A percentile compares a stretch with the other conserved stretches of the same genome.
phyloP scores from a whole-genome alignment of 2,329 filamentous ascomycete genomes.

The Penicillium sp. region DNA sequence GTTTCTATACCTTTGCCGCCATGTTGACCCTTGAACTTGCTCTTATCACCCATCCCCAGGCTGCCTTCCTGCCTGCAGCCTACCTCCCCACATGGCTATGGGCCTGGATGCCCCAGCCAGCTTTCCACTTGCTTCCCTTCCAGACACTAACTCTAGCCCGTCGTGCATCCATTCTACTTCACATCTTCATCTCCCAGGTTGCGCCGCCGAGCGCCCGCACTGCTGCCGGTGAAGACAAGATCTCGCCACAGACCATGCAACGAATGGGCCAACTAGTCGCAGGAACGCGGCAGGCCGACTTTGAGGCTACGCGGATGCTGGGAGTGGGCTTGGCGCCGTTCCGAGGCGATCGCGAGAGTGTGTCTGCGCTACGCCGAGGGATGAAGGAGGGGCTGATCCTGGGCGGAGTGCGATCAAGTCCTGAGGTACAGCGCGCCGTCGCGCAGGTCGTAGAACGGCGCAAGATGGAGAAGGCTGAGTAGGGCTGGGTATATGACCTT shows the following conservation, averaged over 20 bases:
- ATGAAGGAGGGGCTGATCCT: constrained; percentile 86
- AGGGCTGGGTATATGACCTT: neutral
- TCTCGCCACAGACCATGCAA: constrained; percentile 54
- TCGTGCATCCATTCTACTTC: constrained; percentile 72
- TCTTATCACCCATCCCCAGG: constrained; percentile 53
- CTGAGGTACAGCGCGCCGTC: constrained; percentile 78
- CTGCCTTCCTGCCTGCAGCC: constrained; percentile 35
- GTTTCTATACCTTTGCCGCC: constrained; percentile 52
- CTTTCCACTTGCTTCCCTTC: constrained; percentile 67
- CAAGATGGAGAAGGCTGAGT: constrained; percentile 38
- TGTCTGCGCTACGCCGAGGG: constrained; percentile 64
- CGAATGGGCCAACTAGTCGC: constrained; percentile 67
- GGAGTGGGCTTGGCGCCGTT: constrained; percentile 80
- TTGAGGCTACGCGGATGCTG: constrained; percentile 68
- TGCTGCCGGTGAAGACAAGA: constrained; percentile 31
- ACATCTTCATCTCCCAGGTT: constrained; percentile 79
- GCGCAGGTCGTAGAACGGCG: constrained; percentile 63
- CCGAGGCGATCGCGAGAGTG: constrained; percentile 64
- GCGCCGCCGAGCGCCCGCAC: constrained; percentile 61
- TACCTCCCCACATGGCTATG: constrained; percentile 33
- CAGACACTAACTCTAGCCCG: constrained; percentile 75
- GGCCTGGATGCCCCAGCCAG: constrained; percentile 36
- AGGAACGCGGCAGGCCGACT: constrained; percentile 59
- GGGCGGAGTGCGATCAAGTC: constrained; percentile 76
- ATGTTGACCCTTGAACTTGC: constrained; percentile 58